Base-by-base conservation (phyloP, 2,329 filamentous ascomycete species). In the Seiridium unicorne region DNA sequence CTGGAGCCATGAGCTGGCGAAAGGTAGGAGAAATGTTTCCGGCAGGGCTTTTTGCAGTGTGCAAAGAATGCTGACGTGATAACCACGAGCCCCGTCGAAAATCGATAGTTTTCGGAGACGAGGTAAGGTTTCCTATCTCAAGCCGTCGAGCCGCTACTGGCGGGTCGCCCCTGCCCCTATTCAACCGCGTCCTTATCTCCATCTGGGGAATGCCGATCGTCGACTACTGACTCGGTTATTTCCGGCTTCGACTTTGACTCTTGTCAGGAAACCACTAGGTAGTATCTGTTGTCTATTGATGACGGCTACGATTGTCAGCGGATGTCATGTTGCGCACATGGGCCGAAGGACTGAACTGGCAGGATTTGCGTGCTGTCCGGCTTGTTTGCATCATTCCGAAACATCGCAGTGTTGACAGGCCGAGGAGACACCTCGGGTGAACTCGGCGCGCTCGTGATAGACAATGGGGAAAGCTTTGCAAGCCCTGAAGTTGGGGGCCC, bases 41-140 rank as follows among this genome's bases (percentile, higher is more conserved):
- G 35, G 18, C 18, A 26, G 18, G 18, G 18, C 18, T 44, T 47
- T 36, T 46, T 13, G 40, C 53, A 55, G 31, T 34, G 32, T 44
- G 8, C 38, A 42, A 26, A n/a, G 34, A 53, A 34, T 53, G 32
- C 11, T 13, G 4, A 53, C 10, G 9, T 51, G 31, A 32, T 13
- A 11, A 10, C 32, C 11, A 35, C 34, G 35, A 35, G 40, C 36
- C 40, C n/a, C 11, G 9, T 32, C 8, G 5, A n/a, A 26, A 38
- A 57, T 57, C 54, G 54, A 57, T 57, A 57, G 32, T 55, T 57
- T 47, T 57, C 54, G 54, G 54, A 40, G 54, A 57, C 26, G 47
- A 48, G 42, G 42, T 40, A 57, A 40, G 31, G 44, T 42, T 47
- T 57, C 54, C 40, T 57, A 31, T 47, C 54, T 57, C 26, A 38